Base-by-base conservation (phyloP, 129 eudicot genomes). In the Silybum marianum region DNA sequence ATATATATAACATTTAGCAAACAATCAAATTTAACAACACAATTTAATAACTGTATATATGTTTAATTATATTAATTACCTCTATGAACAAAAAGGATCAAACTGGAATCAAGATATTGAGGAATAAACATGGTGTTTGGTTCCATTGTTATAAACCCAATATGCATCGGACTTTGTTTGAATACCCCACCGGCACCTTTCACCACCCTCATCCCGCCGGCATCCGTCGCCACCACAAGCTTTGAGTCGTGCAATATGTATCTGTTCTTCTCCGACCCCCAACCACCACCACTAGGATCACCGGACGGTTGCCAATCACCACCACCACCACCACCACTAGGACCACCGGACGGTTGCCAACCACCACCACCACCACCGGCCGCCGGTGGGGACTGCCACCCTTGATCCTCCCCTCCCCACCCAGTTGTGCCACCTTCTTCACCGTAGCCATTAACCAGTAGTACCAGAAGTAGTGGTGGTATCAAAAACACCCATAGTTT, bases 131-230 rank as follows among this genome's bases (percentile, higher is more conserved):
- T 79, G 81, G 90, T 86, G 21, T 38, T 86, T 9, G 99, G 98
- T 79, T 95, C 99, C 99, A 92, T 95, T 2, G 95, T 84, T 54
- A 95, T 91, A 71, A 95, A 92, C 6, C 97, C 97, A 30, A 95
- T 89, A 71, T 95, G 98, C 88, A 95, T 84, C 1, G 92, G 94
- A 62, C 82, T 86, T 3, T 82, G 75, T 7, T 40, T 70, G 12
- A 76, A 69, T 39, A 71, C 77, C 3, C 85, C 82, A 0, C 92
- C 87, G 34, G 62, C 63, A 0, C 97, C 97, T 62, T 75, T 88
- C 34, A 95, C 95, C 68, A 95, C 92, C 83, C 89, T 89, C 98
- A 95, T 88, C 5, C 77, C 74, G 21, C 99, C 99, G 0, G 99
- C 99, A 4, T 84, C 89, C 11, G 99, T 89, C 78, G 79, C 78